These are phyloP conservation scores for Jaapia argillacea DNA, from an alignment of 768 basidiomycete species.

Conservation along the genomic window DNA sequence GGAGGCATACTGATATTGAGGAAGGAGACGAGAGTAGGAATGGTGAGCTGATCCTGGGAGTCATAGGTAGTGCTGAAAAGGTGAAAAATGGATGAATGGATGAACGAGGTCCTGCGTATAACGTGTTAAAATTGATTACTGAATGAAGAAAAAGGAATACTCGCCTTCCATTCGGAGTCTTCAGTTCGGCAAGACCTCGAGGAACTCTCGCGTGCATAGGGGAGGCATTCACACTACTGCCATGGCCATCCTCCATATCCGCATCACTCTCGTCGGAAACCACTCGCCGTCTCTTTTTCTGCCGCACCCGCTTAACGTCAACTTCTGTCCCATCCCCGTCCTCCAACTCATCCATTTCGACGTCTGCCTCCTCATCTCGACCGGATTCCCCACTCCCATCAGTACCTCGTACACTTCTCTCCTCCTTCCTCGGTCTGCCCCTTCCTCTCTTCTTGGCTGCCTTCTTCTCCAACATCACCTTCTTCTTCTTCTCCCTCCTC, in stretches of 20 bases:
- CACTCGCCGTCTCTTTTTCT: conserved; percentile 5
- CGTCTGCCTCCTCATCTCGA: neutral
- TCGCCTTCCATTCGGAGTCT: conserved; percentile 51
- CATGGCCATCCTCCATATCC: conserved; percentile 15
- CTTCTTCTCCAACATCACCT: conserved; percentile 14
- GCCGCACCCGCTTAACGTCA: neutral
- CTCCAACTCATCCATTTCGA: neutral
- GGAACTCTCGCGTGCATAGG: conserved; percentile 4
- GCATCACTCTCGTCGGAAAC: conserved; percentile 15
- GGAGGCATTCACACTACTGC: conserved; percentile 5
- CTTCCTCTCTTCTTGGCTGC: conserved; percentile 5
- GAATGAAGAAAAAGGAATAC: conserved; percentile 13
- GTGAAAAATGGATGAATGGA: conserved; percentile 48
- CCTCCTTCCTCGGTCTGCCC: conserved; percentile 5
- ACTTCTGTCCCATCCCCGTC: neutral
- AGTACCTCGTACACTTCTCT: conserved; percentile 8
- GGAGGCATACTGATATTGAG: conserved; percentile 68
- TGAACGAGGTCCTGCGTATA: conserved; percentile 25
- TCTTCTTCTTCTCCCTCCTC: conserved; percentile 13
- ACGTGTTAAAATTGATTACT: conserved; percentile 2
- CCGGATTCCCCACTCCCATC: conserved; percentile 5
- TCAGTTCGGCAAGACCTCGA: conserved; percentile 45
- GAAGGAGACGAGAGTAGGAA: conserved; percentile 59
- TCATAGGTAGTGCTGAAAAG: conserved; percentile 65
- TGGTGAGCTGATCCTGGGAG: conserved; percentile 53